These are phyloP conservation scores for Globisporangium ultimum DNA, from an alignment of 352 stramenopile genomes.

Conservation along the genomic window DNA sequence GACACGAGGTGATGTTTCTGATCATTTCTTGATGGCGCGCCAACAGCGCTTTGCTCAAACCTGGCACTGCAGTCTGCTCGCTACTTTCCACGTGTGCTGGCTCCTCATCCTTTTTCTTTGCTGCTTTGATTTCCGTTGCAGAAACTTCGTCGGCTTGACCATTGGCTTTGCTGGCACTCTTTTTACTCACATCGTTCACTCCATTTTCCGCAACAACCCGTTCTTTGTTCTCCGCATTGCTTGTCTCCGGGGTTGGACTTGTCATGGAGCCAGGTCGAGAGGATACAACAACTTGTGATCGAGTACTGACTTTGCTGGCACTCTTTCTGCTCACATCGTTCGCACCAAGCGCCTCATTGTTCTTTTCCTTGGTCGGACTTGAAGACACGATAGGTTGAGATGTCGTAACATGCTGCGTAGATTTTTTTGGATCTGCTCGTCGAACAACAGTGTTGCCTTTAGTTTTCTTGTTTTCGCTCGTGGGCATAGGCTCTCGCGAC, in stretches of 20 bases:
- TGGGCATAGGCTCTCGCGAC: not conserved
- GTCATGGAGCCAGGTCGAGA: not conserved
- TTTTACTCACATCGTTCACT: too few relatives aligned
- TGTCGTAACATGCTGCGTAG: not conserved
- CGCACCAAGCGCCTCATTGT: too few relatives aligned
- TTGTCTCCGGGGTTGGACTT: not conserved
- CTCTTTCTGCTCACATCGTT: not conserved
- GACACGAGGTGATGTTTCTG: constrained; percentile 1
- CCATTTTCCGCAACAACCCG: not conserved
- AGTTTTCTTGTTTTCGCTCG: not conserved
- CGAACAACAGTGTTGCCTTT: not conserved
- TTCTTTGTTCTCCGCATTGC: not conserved
- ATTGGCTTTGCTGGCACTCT: too few relatives aligned
- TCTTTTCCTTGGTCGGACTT: not conserved
- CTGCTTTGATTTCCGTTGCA: too few relatives aligned
- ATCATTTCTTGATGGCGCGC: not conserved
- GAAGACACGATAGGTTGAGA: not conserved
- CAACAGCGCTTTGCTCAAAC: not conserved
- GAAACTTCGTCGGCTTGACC: too few relatives aligned
- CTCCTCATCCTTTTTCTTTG: not conserved
- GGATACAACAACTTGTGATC: not conserved
- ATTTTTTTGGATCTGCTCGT: not conserved
- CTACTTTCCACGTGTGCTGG: not conserved
- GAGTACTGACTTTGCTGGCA: too few relatives aligned
- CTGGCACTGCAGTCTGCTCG: not conserved